These are phyloP conservation scores for Zostera marina DNA, from an alignment of 116 monocot species.

Conservation along the genomic window DNA sequence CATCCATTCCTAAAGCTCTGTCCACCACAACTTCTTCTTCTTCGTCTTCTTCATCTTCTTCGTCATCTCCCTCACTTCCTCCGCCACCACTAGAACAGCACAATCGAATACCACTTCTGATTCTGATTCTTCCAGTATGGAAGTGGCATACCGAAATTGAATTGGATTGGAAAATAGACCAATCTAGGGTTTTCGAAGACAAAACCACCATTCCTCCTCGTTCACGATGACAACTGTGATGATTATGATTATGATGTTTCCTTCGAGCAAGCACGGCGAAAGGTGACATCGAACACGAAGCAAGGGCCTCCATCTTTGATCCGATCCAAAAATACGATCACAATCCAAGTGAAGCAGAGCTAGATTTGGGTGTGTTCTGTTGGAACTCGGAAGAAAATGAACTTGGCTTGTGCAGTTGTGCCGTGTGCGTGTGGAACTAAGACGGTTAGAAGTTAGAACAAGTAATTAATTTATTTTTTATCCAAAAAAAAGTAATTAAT, in stretches of 20 bases:
- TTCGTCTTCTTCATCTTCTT: background rate
- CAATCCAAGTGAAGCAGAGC: background rate
- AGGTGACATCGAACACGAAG: background rate
- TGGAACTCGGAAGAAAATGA: no score
- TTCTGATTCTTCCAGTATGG: background rate
- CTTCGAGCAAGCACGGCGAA: slow-evolving; percentile 2
- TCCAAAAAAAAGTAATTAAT: no score
- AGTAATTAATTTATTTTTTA: no score
- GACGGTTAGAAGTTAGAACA: no score
- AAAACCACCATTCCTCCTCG: background rate
- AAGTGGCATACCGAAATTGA: background rate
- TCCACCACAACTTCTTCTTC: background rate
- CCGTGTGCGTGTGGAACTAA: no score
- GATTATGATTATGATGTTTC: background rate
- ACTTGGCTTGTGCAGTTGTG: no score
- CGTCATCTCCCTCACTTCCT: background rate
- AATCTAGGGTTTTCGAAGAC: background rate
- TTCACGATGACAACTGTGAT: no score
- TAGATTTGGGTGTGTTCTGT: no score
- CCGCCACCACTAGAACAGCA: background rate
- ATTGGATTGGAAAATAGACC: background rate
- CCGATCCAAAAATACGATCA: background rate
- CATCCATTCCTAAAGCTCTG: slow-evolving; percentile 1
- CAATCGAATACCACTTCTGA: background rate
- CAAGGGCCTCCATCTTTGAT: background rate